Evolutionary conservation across 2,329 filamentous ascomycete species (phyloP), one percentile per base, ranked within the genome.

Genomic region (Diaporthe helianthi): DNA sequence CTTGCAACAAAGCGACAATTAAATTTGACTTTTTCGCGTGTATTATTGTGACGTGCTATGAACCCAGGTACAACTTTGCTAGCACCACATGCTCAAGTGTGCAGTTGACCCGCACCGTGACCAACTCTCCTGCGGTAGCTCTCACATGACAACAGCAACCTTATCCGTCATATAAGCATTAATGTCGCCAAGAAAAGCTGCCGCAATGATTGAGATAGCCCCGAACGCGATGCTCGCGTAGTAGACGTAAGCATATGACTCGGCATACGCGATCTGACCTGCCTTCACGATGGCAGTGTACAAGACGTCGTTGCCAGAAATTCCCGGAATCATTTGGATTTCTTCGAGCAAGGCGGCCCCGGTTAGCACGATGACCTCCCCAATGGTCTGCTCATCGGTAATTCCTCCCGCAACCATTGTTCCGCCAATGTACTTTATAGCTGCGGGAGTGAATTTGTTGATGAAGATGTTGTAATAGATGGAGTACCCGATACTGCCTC

Each of bases 401-500:
- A 90, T 85, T 65, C 84, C 83, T 31, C 85, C 79, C 61, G 83
- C 73, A 4, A 79, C 73, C 80, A 89, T 86, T 15, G 83, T 80
- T 12, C 79, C 81, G 31, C 85, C 85, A 29, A 90, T 84, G 58
- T 83, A 82, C 46, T 83, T 68, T 2, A 76, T 79, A 26, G 85
- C 83, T 3, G 77, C 76, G 0, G 81, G 80, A 4, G 81, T 74
- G 52, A 86, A 83, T 72, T 83, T 83, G 67, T 80, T 75, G 67
- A 82, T 75, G 70, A 86, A 85, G n/a, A 87, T 80, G 72, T 87
- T 87, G 79, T 83, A 90, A 74, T 83, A 84, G 55, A 86, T 81
- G n/a, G 85, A 84, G 76, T 89, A 91, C 41, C 88, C 90, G 70
- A 92, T 85, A 15, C 86, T 84, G 36, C 90, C 90, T 55, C 90